Evolutionary conservation across 257 asterid genomes (phyloP), one percentile per base, ranked within the genome.

Genomic region (Nicotiana attenuata): DNA sequence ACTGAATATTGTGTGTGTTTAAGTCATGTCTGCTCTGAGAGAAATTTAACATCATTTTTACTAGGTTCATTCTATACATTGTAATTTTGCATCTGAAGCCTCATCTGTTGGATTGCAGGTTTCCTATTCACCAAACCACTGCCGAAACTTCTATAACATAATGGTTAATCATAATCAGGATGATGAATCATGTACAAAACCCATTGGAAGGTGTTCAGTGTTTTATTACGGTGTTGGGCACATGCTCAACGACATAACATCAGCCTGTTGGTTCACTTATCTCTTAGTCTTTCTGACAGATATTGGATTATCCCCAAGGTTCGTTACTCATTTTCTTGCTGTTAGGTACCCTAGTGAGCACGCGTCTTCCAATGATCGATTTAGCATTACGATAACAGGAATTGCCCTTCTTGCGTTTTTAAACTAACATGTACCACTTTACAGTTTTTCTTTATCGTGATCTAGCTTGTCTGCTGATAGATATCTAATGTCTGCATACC

Each of bases 211-310:
- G 88, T 81, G 91, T 55, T 90, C 93, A 6, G 89, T 93, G 60
- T 78, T 90, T 81, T 91, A 89, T 80, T 95, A 93, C 59, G 99
- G 98, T 45, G 92, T 93, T 66, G 99, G 99, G 7, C 99, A 93
- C 80, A 93, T 95, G 97, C 88, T 95, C 76, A 95, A 95, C 83
- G 99, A 95, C 89, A 89, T 94, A 84, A 95, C 99, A 78, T 90
- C 98, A 17, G 96, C 98, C 22, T 93, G 99, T 82, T 95, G 99
- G 99, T 95, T 95, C 83, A 92, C 98, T 8, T 95, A 95, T 88
- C 97, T 95, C 87, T 83, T 95, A 71, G 94, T 95, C 65, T 95
- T 95, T 87, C 82, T 95, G 90, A 93, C 94, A 4, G 97, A 93
- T 69, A 92, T 95, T 38, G 98, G 99, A 52, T 84, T 95, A 78